Base-by-base conservation (phyloP, 23 red algal genomes). In the Gracilaria gracilis region DNA sequence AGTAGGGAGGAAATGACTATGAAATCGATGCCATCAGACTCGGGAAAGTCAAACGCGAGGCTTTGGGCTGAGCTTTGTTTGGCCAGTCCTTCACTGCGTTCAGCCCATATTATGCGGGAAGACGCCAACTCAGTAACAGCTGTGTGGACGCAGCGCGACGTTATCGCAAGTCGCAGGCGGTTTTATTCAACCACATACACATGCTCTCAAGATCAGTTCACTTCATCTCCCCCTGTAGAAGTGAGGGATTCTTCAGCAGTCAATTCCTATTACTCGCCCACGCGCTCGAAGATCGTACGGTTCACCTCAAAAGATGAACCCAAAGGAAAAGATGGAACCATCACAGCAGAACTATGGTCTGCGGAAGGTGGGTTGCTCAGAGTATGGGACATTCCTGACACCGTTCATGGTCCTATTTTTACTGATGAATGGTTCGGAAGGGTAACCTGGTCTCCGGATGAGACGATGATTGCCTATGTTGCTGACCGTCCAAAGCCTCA, bases 371-470 rank as follows among this genome's bases (percentile, higher is more conserved):
- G 76, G 13, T 57, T 91, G 35, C 35, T 67, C 17, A 83, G 31
- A 14, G 55, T 70, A 35, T 91, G 88, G 88, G 65, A 82, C 38
- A 57, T 94, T 57, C 76, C 77, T 15, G 67, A 59, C 48, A 39
- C 48, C 13, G 61, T 75, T n/a, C 94, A 96, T 66, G 88, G 94
- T 7, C 66, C 94, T 19, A 70, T 96, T 37, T 96, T 83, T 66
- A 80, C 83, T 15, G 94, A 96, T 88, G 94, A 96, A 51, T 91
- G 86, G 86, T 96, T 96, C 48, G 94, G 94, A 9, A 62, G 84
- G 31, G 94, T 82, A 31, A 71, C 62, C 17, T 96, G 94, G 94
- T 96, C 94, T 67, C 94, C 94, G 28, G 86, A 96, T 48, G 84
- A 90, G 77, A 64, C 35, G 9, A 70, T 83, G 65, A 37, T 90